phyloP scores from a whole-genome alignment of 805 yeast genomes.

The Danielozyma ontarioensis region DNA sequence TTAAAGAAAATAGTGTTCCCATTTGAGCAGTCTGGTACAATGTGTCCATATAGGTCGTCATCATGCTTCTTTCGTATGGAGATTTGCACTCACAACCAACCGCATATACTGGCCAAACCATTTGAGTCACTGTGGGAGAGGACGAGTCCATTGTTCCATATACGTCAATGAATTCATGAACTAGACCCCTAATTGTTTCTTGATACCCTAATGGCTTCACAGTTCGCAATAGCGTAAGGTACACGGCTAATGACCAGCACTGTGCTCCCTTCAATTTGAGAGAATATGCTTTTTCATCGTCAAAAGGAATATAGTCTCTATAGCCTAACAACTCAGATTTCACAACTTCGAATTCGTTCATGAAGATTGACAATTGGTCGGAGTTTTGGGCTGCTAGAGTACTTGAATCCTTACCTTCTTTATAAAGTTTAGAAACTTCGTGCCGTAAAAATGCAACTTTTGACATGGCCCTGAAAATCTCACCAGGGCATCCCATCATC shows the following conservation, averaged over 20 bases:
- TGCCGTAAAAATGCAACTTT: conserved; percentile 39
- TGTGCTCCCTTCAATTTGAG: conserved; percentile 47
- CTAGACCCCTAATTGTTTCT: conserved; percentile 21
- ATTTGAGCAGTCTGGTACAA: conserved; percentile 46
- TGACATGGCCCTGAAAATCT: conserved; percentile 43
- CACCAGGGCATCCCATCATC: conserved; percentile 61
- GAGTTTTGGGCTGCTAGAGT: conserved; percentile 14
- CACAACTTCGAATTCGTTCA: conserved; percentile 24
- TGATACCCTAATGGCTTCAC: conserved; percentile 22
- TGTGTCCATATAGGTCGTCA: conserved; percentile 32
- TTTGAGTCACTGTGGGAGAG: conserved; percentile 50
- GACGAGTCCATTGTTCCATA: conserved; percentile 41
- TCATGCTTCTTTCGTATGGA: conserved; percentile 20
- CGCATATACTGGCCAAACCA: conserved; percentile 60
- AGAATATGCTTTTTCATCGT: conserved; percentile 22
- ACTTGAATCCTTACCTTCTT: conserved; percentile 6
- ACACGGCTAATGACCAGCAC: conserved; percentile 48
- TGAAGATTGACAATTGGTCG: conserved; percentile 13
- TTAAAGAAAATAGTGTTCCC: conserved; percentile 47
- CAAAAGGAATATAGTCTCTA: conserved; percentile 39
- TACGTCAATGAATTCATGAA: conserved; percentile 44
- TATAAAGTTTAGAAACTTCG: conserved; percentile 9
- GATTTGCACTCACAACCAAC: conserved; percentile 42
- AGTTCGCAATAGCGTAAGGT: conserved; percentile 19
- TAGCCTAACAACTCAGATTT: conserved; percentile 35